Evolutionary conservation across 2,329 filamentous ascomycete genomes (phyloP).

Genomic region (Hymenotorrendiella dingleyae): DNA sequence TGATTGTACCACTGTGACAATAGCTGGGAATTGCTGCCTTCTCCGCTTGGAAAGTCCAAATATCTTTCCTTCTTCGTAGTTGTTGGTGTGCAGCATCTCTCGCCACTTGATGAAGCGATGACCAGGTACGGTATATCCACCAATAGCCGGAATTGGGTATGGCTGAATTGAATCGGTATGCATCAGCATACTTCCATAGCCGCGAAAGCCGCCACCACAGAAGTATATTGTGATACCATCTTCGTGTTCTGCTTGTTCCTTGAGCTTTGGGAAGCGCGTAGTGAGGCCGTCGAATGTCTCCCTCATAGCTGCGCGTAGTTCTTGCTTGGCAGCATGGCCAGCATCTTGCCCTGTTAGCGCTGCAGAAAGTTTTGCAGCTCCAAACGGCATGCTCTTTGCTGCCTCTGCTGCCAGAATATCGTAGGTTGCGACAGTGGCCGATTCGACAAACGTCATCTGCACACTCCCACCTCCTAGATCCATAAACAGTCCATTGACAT

Average conservation of each 20-base stretch:
- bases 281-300: constrained; percentile 52
- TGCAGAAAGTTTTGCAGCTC: constrained; percentile 51
- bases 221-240: constrained; percentile 68
- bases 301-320: constrained; percentile 49
- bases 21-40: constrained; percentile 76
- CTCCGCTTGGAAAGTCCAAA: constrained; percentile 78
- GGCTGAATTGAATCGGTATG: constrained; percentile 65
- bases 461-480: constrained; percentile 74
- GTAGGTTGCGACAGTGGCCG: constrained; percentile 36
- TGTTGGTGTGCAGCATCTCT: constrained; percentile 46
- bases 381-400: constrained; percentile 55
- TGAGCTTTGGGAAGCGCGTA: constrained; percentile 45
- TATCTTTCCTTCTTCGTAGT: constrained; percentile 47
- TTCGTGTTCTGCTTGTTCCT: constrained; percentile 33
- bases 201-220: constrained; percentile 83
- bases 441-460: constrained; percentile 59
- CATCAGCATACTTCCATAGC: constrained; percentile 88
- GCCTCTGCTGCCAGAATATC: constrained; percentile 47
- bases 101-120: constrained; percentile 51
- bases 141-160: constrained; percentile 79
- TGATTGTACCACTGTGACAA: constrained; percentile 72
- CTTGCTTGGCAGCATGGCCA: constrained; percentile 37
- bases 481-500: constrained; percentile 74
- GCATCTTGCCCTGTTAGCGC: constrained; percentile 41
- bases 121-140: constrained; percentile 64